Percentiles rank a stretch among this genome's conserved stretches.
These are phyloP conservation scores for Dictyophora rubrovolvata DNA, from an alignment of 768 basidiomycete species.

Conservation along the genomic window DNA sequence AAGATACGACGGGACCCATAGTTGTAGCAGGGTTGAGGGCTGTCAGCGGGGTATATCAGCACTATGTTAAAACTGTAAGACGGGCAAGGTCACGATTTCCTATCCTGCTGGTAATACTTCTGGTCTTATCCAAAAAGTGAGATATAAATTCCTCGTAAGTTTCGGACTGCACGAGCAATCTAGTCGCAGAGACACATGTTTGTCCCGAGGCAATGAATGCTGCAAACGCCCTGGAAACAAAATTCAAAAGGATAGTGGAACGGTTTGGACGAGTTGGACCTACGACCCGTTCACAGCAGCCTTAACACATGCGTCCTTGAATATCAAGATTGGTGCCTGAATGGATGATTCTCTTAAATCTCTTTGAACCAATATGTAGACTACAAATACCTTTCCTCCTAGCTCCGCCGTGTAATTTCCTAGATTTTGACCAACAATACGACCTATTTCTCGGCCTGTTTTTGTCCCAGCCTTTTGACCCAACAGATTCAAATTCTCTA, in stretches of 20 bases:
- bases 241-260: neutral
- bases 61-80: neutral
- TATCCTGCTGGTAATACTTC: slow-evolving; percentile 57
- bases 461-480: slow-evolving; percentile 56
- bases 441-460: slow-evolving; percentile 67
- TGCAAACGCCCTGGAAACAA: slow-evolving; percentile 42
- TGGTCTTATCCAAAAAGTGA: slow-evolving; percentile 50
- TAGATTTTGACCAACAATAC: slow-evolving; percentile 63
- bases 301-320: slow-evolving; percentile 63
- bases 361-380: neutral
- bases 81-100: slow-evolving; percentile 51
- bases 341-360: slow-evolving; percentile 2
- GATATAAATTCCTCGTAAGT: slow-evolving; percentile 63
- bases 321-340: slow-evolving; percentile 73
- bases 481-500: neutral
- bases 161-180: slow-evolving; percentile 61
- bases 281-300: slow-evolving; percentile 68
- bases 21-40: slow-evolving; percentile 59
- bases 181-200: slow-evolving; percentile 85
- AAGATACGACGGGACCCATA: slow-evolving; percentile 77
- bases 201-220: slow-evolving; percentile 83
- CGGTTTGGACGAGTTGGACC: neutral
- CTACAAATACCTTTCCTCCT: slow-evolving; percentile 59
- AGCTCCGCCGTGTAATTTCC: slow-evolving; percentile 74
- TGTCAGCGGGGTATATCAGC: slow-evolving; percentile 19